These are phyloP conservation scores for Schizonepeta tenuifolia DNA, from an alignment of 257 asterid species.

Conservation along the genomic window DNA sequence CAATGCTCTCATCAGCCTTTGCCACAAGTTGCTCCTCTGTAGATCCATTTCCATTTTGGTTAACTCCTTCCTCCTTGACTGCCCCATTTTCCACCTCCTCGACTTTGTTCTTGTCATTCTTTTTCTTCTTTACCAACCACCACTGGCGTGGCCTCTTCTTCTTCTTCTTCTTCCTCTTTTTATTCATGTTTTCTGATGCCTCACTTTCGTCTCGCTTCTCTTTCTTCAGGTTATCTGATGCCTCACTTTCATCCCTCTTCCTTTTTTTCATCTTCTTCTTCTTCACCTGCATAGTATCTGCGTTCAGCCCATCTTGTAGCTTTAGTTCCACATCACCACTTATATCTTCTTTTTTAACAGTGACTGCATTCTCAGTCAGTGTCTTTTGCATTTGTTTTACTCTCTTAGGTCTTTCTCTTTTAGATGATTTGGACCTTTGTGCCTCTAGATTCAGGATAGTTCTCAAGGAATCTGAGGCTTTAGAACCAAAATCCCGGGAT, in stretches of 20 bases:
- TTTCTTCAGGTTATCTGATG: conserved; percentile 37
- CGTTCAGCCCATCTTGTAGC: conserved; percentile 32
- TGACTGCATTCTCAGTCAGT: conserved; percentile 38
- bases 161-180: conserved; percentile 39
- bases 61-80: conserved; percentile 40
- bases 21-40: conserved; percentile 35
- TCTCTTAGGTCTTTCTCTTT: conserved; percentile 63
- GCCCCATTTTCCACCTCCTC: conserved; percentile 42
- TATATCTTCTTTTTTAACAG: conserved; percentile 25
- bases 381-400: conserved; percentile 57
- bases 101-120: conserved; percentile 32
- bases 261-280: conserved; percentile 44
- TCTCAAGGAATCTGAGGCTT: conserved; percentile 27
- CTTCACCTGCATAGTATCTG: conserved; percentile 32
- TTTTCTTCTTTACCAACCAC: conserved; percentile 45
- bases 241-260: conserved; percentile 52
- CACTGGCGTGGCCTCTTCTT: conserved; percentile 32
- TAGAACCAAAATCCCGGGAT: conserved; percentile 22
- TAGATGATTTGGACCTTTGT: conserved; percentile 46
- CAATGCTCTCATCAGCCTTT: conserved; percentile 31
- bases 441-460: conserved; percentile 30
- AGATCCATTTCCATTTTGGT: conserved; percentile 35
- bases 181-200: conserved; percentile 35
- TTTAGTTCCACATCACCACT: conserved; percentile 35
- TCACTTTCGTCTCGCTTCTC: conserved; percentile 23